Percentiles rank a stretch among this genome's conserved stretches.
These are phyloP conservation scores for Fusarium sp. DNA, from an alignment of 2,329 filamentous ascomycete species.

Conservation along the genomic window DNA sequence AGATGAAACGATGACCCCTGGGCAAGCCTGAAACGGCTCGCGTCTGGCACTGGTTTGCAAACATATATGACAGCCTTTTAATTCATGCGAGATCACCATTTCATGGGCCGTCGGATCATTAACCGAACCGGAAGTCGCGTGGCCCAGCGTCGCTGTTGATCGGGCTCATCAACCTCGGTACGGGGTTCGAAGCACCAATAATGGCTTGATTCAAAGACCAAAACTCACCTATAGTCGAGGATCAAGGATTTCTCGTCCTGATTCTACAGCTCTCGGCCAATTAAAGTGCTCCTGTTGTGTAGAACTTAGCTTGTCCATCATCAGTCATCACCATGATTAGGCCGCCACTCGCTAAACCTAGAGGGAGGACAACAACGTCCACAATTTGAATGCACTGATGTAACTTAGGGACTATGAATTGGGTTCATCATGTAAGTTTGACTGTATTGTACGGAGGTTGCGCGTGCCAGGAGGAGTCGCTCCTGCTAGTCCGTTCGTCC, in stretches of 20 bases:
- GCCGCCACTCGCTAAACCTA: not conserved
- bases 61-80: not conserved
- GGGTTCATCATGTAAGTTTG: not conserved
- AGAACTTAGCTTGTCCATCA: not conserved
- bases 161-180: not conserved
- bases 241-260: not conserved
- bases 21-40: not conserved
- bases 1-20: not conserved
- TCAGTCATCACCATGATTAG: not conserved
- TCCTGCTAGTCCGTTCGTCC: too few species aligned
- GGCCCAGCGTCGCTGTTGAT: not conserved
- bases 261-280: not conserved
- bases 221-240: not conserved
- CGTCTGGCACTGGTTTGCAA: not conserved
- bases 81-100: constrained; percentile 29
- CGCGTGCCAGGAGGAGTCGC: not conserved
- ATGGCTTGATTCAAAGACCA: not conserved
- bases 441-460: not conserved
- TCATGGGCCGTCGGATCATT: constrained; percentile 15
- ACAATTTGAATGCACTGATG: not conserved
- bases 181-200: not conserved
- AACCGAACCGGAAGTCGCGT: constrained; percentile 8
- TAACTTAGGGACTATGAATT: not conserved
- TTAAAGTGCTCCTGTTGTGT: too few species aligned
- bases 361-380: not conserved